Evolutionary conservation across 192 early-diverging fungal species (phyloP), one percentile per base, ranked within the genome.

Genomic region (Backusella mclennaniae): DNA sequence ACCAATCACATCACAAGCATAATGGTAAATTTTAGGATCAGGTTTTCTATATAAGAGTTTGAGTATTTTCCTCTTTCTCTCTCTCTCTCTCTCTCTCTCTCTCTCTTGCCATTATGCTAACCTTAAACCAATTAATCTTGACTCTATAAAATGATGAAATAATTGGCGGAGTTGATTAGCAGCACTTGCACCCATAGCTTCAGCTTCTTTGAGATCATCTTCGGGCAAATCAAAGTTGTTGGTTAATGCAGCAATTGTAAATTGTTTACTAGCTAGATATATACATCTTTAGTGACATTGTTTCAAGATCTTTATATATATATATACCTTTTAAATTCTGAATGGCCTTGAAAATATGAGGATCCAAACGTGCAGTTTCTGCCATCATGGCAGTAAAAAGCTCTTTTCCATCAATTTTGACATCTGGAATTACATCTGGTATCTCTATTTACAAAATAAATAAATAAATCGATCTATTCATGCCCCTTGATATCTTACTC

Each of bases 121-220:
- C 84, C 87, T 80, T 73, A 95, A 81, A 4, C 95, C 95, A 29
- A 95, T 86, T 1, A 91, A 76, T 7, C 88, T 81, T 21, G 93
- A 95, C 77, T 95, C 94, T 66, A 96, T 88, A 86, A 89, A 93
- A 33, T 85, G 77, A 69, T 94, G 87, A 78, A 96, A 96, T 31
- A 93, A 66, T 0, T 68, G 42, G 23, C 75, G 84, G 38, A 92
- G 73, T 46, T 86, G 75, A 14, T 80, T 69, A 46, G 82, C 73
- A 0, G 84, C 71, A 31, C 46, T 35, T 1, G 83, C 84, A 36
- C 79, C 77, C 31, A 83, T 23, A n/a, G 63, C 76, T 33, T 81
- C 84, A 7, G 76, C 66, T 69, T 86, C 82, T 31, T 82, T 39
- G 0, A 72, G 41, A 29, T 75, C 78, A 42, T 90, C 79, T 2